A percentile compares a stretch with the other conserved stretches of the same genome.
These are phyloP conservation scores for Alternaria longipes DNA, from an alignment of 2,329 filamentous ascomycete species.

Conservation along the genomic window DNA sequence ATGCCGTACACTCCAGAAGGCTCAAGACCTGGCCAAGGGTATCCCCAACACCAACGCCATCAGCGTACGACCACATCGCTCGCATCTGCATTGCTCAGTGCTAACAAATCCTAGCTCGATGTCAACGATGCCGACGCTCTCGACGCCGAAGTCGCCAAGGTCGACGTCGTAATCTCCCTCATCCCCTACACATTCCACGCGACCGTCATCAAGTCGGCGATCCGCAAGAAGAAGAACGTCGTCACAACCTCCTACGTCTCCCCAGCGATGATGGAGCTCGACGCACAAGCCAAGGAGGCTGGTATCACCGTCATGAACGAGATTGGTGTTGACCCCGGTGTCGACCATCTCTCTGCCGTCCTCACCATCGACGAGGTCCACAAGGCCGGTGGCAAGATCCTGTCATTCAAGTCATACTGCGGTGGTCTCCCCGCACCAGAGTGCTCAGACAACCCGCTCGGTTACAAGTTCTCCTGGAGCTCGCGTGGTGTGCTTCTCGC, in stretches of 20 bases:
- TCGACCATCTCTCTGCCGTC: constrained; percentile 82
- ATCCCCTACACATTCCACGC: constrained; percentile 78
- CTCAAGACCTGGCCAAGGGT: constrained; percentile 75
- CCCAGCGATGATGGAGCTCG: constrained; percentile 89
- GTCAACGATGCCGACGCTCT: constrained; percentile 79
- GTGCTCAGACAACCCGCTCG: constrained; percentile 85
- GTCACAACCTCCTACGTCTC: constrained; percentile 95
- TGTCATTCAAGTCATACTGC: constrained; percentile 83
- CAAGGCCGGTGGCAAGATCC: constrained; percentile 83
- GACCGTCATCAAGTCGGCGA: constrained; percentile 89
- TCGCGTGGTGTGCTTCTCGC: constrained; percentile 87
- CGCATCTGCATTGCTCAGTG: not conserved
- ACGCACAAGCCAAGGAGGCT: constrained; percentile 82
- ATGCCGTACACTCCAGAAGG: constrained; percentile 80
- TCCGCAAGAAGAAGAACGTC: constrained; percentile 93
- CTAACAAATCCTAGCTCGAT: constrained; percentile 69
- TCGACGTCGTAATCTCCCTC: constrained; percentile 75
- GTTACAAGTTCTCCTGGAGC: constrained; percentile 86
- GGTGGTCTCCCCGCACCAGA: constrained; percentile 64
- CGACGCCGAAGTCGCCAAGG: constrained; percentile 80
- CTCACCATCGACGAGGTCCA: constrained; percentile 92
- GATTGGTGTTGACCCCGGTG: constrained; percentile 68
- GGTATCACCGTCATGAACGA: constrained; percentile 99
- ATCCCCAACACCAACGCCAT: constrained; percentile 78
- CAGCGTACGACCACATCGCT: constrained; percentile 40